These are phyloP conservation scores for Alternaria sp. DNA, from an alignment of 2,329 filamentous ascomycete species.

Conservation along the genomic window DNA sequence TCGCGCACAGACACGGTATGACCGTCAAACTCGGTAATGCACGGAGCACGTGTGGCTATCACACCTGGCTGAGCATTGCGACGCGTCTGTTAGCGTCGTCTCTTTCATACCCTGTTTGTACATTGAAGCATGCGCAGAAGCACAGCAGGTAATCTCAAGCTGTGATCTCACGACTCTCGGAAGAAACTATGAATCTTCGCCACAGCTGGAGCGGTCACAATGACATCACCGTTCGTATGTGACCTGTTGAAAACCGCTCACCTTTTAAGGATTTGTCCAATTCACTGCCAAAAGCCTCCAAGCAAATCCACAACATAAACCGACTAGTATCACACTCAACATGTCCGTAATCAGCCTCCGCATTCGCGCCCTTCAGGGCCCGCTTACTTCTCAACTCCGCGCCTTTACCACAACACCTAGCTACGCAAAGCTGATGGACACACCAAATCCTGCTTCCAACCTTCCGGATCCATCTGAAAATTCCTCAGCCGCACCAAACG, in stretches of 20 bases:
- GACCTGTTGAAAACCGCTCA: not conserved
- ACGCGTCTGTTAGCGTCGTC: not conserved
- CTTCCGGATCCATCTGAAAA: constrained; percentile 30
- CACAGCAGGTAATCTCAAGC: too few species aligned
- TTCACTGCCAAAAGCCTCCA: not conserved
- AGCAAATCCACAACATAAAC: not conserved
- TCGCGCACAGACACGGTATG: too few species aligned
- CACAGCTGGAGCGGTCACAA: constrained; percentile 23
- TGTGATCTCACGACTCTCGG: not conserved
- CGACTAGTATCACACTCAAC: not conserved
- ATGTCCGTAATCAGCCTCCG: constrained; percentile 8
- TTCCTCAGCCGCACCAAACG: constrained; percentile 35
- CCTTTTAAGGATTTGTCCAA: not conserved
- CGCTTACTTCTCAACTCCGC: not conserved
- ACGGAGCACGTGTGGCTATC: constrained; percentile 12
- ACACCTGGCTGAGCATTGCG: not conserved
- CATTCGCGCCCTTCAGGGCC: constrained; percentile 13
- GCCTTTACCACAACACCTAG: constrained; percentile 21
- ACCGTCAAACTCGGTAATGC: too few species aligned
- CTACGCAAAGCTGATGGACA: constrained; percentile 28
- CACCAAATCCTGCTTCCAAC: constrained; percentile 29
- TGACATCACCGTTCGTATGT: constrained; percentile 4
- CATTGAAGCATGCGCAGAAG: not conserved
- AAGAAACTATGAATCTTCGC: not conserved
- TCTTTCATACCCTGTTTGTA: not conserved